A percentile compares a stretch with the other conserved stretches of the same genome.
Evolutionary conservation across 352 stramenopile species (phyloP).

Genomic region (Pythium rhizo-oryzae): DNA sequence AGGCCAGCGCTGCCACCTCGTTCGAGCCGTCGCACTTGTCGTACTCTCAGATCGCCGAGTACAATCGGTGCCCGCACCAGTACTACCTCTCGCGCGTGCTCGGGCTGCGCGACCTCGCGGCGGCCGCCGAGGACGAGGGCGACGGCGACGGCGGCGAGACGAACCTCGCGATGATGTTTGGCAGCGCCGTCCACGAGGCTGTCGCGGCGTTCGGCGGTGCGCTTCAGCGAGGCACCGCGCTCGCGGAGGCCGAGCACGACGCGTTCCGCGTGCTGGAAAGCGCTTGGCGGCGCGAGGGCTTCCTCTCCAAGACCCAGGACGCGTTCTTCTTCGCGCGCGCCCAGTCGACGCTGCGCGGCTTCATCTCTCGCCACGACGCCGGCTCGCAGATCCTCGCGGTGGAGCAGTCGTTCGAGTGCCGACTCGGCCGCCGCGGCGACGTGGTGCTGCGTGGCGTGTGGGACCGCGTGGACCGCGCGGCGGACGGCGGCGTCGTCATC

Average conservation of each 20-base stretch:
- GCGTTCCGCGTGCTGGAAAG: constrained; percentile 2
- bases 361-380: constrained; percentile 36
- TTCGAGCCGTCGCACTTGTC: constrained; percentile 72
- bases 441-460: constrained; percentile 70
- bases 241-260: neutral
- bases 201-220: constrained; percentile 52
- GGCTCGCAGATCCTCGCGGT: constrained; percentile 50
- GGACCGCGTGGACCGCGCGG: constrained; percentile 67
- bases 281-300: constrained; percentile 18
- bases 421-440: constrained; percentile 43
- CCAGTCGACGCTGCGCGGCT: constrained; percentile 45
- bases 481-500: constrained; percentile 42
- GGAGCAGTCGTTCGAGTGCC: constrained; percentile 64
- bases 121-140: constrained; percentile 41
- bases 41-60: constrained; percentile 84
- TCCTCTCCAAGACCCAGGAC: constrained; percentile 23
- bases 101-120: constrained; percentile 25
- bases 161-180: constrained; percentile 74
- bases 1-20: neutral
- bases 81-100: constrained; percentile 74
- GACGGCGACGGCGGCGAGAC: constrained; percentile 4
- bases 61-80: constrained; percentile 73
- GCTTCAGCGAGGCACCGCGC: constrained; percentile 6
- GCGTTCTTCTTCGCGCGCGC: constrained; percentile 40
- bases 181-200: constrained; percentile 68